Base-by-base conservation (phyloP, 345 rosid species). In the Camelina sativa region DNA sequence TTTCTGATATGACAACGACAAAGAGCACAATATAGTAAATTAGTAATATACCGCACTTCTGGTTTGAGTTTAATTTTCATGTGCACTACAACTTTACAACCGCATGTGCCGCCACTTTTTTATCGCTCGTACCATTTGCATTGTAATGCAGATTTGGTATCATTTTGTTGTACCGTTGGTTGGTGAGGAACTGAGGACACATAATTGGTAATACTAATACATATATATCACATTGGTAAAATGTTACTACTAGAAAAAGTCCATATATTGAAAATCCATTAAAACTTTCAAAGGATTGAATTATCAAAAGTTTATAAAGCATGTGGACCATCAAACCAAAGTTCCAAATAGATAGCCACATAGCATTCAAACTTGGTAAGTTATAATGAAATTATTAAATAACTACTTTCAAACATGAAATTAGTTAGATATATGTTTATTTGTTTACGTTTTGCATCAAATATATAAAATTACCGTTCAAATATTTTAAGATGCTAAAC, bases 281-380 rank as follows among this genome's bases (percentile, higher is more conserved):
- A 47, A 15, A 60, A 20, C 1, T 35, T 60, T 32, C 32, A 44
- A 58, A 57, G 43, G 64, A 13, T 56, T 56, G 55, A 56, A 28
- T 55, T 43, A 56, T 56, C 17, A 32, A 69, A 69, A 20, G 46
- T 17, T 46, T 30, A 47, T 43, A 44, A 28, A 69, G 57, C 64
- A 69, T 12, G 73, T 17, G 44, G 54, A 47, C 12, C 48, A 17
- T 47, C 28, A 43, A 11, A 69, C 30, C 13, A 69, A 44, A 16
- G 8, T 56, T 69, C 25, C 12, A 69, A 41, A 57, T 43, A 23
- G 9, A 8, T 23, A 62, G 51, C 28, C 25, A 58, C 12, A 34
- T 17, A 6, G 8, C 37, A 34, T 34, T 35, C 44, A 58, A 9
- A 58, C 63, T n/a, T 34, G 20, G 51, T 61, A 62, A 41, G 13